A percentile compares a stretch with the other conserved stretches of the same genome.
These are phyloP conservation scores for Phytopythium helicoides DNA, from an alignment of 352 stramenopile species.

Conservation along the genomic window DNA sequence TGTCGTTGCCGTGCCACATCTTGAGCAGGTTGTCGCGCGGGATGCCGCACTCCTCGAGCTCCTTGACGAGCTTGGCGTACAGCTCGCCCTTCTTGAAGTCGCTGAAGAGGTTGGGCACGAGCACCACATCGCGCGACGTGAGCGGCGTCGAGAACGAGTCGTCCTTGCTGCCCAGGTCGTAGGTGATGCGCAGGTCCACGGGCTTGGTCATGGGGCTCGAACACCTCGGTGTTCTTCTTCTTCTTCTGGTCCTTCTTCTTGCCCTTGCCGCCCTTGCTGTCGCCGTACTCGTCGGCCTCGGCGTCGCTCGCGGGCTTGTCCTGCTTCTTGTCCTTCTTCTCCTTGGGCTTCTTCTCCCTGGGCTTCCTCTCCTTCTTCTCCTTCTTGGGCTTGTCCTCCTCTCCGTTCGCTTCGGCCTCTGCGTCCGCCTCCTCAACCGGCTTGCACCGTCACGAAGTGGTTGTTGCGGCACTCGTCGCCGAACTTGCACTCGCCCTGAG, in stretches of 20 bases:
- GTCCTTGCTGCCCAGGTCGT: conserved; percentile 49
- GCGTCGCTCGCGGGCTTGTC: conserved; percentile 10
- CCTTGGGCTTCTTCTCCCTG: conserved; percentile 17
- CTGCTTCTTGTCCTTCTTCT: conserved; percentile 13
- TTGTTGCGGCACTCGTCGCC: conserved; percentile 51
- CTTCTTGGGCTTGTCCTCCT: conserved; percentile 13
- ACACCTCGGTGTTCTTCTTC: conserved; percentile 83
- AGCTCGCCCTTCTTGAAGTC: conserved; percentile 74
- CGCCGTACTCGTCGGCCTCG: conserved; percentile 2
- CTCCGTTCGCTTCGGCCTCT: conserved; percentile 3
- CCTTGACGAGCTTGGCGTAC: conserved; percentile 60
- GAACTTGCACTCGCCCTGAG: conserved; percentile 48
- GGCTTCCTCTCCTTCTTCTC: conserved; percentile 6
- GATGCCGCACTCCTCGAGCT: conserved; percentile 67
- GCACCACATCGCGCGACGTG: conserved; percentile 58
- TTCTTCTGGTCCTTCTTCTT: conserved; percentile 12
- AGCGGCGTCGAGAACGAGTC: conserved; percentile 61
- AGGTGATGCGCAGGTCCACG: conserved; percentile 71
- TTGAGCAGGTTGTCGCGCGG: conserved; percentile 67
- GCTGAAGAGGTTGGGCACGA: conserved; percentile 72
- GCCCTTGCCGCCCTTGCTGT: conserved; percentile 7
- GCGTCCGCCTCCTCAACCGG: neutral
- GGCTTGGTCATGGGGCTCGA: conserved; percentile 64
- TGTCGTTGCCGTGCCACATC: conserved; percentile 83
- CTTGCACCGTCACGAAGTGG: conserved; percentile 42